Base-by-base conservation (phyloP, 495 filamentous ascomycete genomes). In the Aspergillus kassunensis region DNA sequence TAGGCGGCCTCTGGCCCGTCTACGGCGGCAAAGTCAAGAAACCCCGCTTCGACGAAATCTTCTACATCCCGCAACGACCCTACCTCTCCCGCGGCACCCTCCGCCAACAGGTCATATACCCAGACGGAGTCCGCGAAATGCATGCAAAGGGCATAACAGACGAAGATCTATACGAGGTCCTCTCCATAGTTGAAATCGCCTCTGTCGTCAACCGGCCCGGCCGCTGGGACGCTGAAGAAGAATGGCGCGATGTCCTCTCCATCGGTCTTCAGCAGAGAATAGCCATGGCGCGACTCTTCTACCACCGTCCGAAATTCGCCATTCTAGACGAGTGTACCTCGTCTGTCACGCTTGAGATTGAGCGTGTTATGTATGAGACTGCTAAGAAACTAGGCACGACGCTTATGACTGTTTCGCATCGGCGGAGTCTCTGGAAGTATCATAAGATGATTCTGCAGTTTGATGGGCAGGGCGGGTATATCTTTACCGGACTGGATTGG, bases 241-340 rank as follows among this genome's bases (percentile, higher is more conserved):
- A 97, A 73, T 98, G 93, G 93, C 83, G 90, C 37, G 90, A 96
- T 52, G 88, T 91, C 0, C 78, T 97, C 20, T 92, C 88, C 2
- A 87, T 87, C 23, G 93, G 93, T 4, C 76, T 97, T 8, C 93
- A 98, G 69, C 93, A 98, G 73, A 83, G 95, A n/a, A 88, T 98
- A 24, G 93, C 92, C 44, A 97, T 97, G 91, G 93, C 93, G 2
- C 78, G 93, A 2, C 78, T 98, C 6, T 97, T 97, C 71, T 98
- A 98, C 70, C 95, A 98, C 70, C 76, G 81, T 3, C 93, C 93
- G 3, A 87, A 88, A 56, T 83, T 79, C 66, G 93, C 93, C 13
- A 98, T 98, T 59, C 75, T 98, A 18, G 93, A 98, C 66, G 93
- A 98, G 70, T 98, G 93, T 72, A 98, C 93, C 2, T 90, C 86